phyloP scores from a whole-genome alignment of 2,329 filamentous ascomycete species.

The Alternaria tenuissima region DNA sequence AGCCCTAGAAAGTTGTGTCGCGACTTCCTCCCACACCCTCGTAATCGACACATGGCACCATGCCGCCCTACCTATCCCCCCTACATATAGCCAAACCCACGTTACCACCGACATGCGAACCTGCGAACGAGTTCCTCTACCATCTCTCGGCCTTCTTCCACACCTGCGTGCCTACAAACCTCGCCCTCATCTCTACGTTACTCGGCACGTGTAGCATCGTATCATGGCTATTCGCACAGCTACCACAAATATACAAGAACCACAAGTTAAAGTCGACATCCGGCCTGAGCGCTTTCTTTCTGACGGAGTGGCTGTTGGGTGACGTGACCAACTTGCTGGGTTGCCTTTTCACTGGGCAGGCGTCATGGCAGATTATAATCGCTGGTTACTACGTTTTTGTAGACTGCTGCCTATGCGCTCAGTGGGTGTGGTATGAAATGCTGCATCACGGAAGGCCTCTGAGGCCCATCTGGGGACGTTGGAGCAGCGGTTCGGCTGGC shows the following conservation, averaged over 20 bases:
- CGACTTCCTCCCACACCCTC: constrained; percentile 17
- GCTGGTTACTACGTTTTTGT: constrained; percentile 73
- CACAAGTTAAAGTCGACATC: constrained; percentile 69
- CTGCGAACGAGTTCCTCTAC: constrained; percentile 65
- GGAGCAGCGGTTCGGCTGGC: constrained; percentile 27
- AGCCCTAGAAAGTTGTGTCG: neutral
- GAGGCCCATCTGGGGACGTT: constrained; percentile 45
- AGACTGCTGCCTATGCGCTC: constrained; percentile 67
- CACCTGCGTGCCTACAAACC: constrained; percentile 69
- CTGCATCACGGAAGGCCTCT: constrained; percentile 60
- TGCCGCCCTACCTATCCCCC: constrained; percentile 47
- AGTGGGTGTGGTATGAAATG: constrained; percentile 73
- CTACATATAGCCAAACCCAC: constrained; percentile 48
- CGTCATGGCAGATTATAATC: constrained; percentile 71
- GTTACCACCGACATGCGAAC: constrained; percentile 68
- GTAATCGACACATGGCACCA: constrained; percentile 36
- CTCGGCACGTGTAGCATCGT: constrained; percentile 70
- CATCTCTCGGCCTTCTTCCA: constrained; percentile 67
- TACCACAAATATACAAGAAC: constrained; percentile 76
- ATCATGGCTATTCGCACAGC: constrained; percentile 73
- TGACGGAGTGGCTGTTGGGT: constrained; percentile 71
- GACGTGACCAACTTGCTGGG: constrained; percentile 70
- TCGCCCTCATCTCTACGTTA: constrained; percentile 68
- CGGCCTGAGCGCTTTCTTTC: constrained; percentile 70
- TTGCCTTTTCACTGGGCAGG: constrained; percentile 69